A percentile compares a stretch with the other conserved stretches of the same genome.
phyloP scores from a whole-genome alignment of 768 basidiomycete species.

The Vishniacozyma victoriae region DNA sequence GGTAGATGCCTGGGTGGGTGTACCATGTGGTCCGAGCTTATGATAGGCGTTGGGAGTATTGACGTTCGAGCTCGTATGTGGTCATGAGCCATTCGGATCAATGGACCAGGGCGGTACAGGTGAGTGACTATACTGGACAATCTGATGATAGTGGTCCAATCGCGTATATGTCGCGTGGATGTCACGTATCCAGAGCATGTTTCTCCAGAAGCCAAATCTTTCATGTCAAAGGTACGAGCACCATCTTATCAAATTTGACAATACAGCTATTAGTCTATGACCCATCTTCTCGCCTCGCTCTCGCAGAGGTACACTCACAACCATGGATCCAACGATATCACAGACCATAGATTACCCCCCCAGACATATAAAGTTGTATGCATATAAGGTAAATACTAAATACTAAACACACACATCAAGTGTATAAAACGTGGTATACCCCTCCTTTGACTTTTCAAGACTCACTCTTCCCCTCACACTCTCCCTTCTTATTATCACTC shows the following conservation, averaged over 20 bases:
- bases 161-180: conserved; percentile 64
- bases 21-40: background rate
- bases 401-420: too few relatives aligned
- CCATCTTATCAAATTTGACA: too few relatives aligned
- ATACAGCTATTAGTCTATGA: conserved; percentile 25
- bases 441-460: too few relatives aligned
- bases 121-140: conserved; percentile 8
- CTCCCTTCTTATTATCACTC: too few relatives aligned
- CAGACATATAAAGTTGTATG: too few relatives aligned
- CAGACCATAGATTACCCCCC: too few relatives aligned
- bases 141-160: conserved; percentile 64
- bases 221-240: conserved; percentile 55
- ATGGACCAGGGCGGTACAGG: conserved; percentile 22
- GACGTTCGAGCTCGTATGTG: conserved; percentile 87
- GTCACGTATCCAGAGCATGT: conserved; percentile 60
- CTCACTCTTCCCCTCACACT: too few relatives aligned
- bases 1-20: conserved; percentile 74
- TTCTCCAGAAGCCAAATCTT: conserved; percentile 58
- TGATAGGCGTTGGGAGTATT: conserved; percentile 74
- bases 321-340: too few relatives aligned
- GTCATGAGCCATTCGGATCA: conserved; percentile 74
- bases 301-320: too few relatives aligned
- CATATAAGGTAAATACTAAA: too few relatives aligned
- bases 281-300: too few relatives aligned
- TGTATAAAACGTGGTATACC: too few relatives aligned